Conservation (phyloP, 2,329 filamentous ascomycete genomes). For the Waltergamsia citrina region DNA sequence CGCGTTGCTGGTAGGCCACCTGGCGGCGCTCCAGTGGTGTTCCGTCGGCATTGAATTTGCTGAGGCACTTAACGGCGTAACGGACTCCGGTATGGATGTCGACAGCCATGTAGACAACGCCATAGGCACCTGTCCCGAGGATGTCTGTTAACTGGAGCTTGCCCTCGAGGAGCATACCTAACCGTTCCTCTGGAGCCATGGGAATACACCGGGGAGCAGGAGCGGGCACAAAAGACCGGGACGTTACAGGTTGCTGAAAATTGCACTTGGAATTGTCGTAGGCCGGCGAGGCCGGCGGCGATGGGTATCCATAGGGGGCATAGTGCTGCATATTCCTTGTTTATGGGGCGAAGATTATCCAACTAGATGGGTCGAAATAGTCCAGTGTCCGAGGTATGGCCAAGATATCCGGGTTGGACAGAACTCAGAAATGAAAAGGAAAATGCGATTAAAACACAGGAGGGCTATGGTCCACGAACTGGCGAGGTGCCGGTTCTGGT, state of each 20-base stretch:
- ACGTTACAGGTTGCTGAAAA: conserved; percentile 18
- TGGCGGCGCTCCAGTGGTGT: conserved; percentile 73
- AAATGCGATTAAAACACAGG: conserved; percentile 9
- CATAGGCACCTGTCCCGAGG: conserved; percentile 89
- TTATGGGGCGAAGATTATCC: background rate
- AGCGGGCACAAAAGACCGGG: conserved; percentile 2
- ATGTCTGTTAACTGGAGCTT: conserved; percentile 77
- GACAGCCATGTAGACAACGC: conserved; percentile 85
- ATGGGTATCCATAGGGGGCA: conserved; percentile 45
- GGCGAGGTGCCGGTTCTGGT: conserved; percentile 13
- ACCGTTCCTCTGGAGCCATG: conserved; percentile 67
- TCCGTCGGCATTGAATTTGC: conserved; percentile 71
- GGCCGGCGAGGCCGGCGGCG: conserved; percentile 46
- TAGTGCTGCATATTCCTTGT: conserved; percentile 46
- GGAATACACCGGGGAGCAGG: conserved; percentile 38
- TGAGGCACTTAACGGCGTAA: conserved; percentile 95
- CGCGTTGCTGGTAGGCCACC: conserved; percentile 80
- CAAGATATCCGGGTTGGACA: background rate
- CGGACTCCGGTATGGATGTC: conserved; percentile 71
- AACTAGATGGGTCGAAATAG: no score
- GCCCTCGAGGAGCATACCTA: conserved; percentile 76
- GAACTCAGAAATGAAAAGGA: conserved; percentile 11
- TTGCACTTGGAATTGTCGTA: conserved; percentile 39
- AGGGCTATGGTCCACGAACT: conserved; percentile 12
- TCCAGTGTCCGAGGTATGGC: no score